Base-by-base conservation (phyloP, 139 green algal genomes). In the Tetradesmus obliquus region DNA sequence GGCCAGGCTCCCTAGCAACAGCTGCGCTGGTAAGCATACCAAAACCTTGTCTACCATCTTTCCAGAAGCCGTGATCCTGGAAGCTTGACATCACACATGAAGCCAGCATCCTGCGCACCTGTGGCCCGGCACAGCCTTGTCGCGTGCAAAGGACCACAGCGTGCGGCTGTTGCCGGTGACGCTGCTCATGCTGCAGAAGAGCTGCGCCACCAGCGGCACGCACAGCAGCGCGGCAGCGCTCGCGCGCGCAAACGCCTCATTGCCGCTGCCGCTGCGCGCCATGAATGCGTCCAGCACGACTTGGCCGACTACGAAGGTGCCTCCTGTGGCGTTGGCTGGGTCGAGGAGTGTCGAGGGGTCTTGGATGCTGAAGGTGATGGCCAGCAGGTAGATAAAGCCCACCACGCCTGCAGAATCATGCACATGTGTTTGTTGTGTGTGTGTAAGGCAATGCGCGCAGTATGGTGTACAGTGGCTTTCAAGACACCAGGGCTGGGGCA, bases 151-250 rank as follows among this genome's bases (percentile, higher is more conserved):
- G 1, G 80, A 51, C 17, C 20, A 85, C 80, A 85, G 53, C 53
- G 80, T 85, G 13, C 80, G 20, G 80, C 80, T 85, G 53, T 85
- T 85, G 24, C 80, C 53, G 0, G 80, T 85, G 22, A 85, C 53
- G 80, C 80, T 85, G 80, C 80, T 85, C 80, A 85, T 85, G 51
- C 80, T 58, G 53, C 80, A 85, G 80, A 85, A 85, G 32, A 85
- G 53, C 53, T 85, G 80, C 17, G 80, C 80, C 5, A 85, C 51
- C 80, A 85, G 80, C 5, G 80, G 80, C 10, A 85, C 62, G 15
- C 80, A 85, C 80, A 85, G 8, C 80, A 85, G 80, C 2, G 80
- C 80, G 3, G 53, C 80, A 13, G 80, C 80, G 69, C 51, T 19
- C 5, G 5, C 53, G 0, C 80, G 45, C 5, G 66, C 66, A 76